Conservation (phyloP, 495 filamentous ascomycete species). For the Daldinia childiae region DNA sequence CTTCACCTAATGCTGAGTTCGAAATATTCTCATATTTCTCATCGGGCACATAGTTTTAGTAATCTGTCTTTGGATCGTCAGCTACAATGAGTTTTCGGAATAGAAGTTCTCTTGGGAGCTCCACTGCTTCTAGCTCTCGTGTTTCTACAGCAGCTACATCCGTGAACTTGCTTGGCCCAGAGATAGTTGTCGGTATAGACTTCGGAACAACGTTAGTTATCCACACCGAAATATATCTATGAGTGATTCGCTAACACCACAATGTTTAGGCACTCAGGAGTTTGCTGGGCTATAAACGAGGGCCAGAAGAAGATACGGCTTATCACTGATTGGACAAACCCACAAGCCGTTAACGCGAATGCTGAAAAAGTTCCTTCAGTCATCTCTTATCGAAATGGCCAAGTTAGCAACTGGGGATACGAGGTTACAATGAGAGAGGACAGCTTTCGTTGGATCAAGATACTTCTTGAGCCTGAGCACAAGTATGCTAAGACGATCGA, state of each 20-base stretch:
- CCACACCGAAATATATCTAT: background rate
- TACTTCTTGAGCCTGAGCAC: constrained; percentile 2
- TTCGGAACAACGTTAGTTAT: constrained; percentile 41
- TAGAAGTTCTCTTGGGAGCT: background rate
- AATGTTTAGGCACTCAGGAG: constrained; percentile 23
- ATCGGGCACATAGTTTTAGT: background rate
- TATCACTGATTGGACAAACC: constrained; percentile 3
- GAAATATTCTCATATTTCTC: background rate
- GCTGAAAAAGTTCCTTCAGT: background rate
- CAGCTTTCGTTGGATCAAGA: constrained; percentile 5
- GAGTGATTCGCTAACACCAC: background rate
- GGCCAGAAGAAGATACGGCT: constrained; percentile 2
- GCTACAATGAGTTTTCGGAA: background rate
- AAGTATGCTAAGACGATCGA: constrained; percentile 3
- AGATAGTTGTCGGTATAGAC: constrained; percentile 29
- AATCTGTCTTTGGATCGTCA: background rate
- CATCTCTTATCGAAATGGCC: background rate
- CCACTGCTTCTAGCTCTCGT: background rate
- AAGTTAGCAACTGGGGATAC: constrained; percentile 1
- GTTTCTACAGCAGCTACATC: background rate
- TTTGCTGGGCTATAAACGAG: constrained; percentile 26
- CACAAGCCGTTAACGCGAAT: constrained; percentile 2
- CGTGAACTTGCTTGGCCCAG: background rate
- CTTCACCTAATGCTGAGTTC: background rate
- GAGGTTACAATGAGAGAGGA: constrained; percentile 2